phyloP scores from a whole-genome alignment of 768 basidiomycete genomes.

The Pholiota conissans region DNA sequence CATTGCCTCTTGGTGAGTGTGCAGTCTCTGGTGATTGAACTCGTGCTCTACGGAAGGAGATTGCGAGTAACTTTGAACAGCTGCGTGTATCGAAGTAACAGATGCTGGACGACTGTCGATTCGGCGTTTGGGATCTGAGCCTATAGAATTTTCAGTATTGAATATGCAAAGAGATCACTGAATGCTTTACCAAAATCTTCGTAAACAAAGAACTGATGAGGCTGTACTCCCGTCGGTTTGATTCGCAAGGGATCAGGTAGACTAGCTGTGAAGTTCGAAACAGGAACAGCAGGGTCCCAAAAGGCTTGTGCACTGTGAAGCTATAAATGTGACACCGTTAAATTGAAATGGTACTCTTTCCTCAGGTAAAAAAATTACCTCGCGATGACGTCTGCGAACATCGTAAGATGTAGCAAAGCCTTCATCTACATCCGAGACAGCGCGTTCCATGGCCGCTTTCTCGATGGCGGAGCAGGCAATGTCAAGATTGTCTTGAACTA shows the following conservation, averaged over 20 bases:
- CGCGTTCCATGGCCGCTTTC: conserved; percentile 97
- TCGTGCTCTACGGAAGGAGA: conserved; percentile 65
- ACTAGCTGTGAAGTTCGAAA: conserved; percentile 63
- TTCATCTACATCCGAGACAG: conserved; percentile 91
- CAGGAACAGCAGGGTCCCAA: conserved; percentile 83
- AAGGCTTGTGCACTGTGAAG: conserved; percentile 74
- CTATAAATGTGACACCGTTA: conserved; percentile 29
- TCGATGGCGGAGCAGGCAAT: conserved; percentile 93
- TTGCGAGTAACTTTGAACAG: conserved; percentile 47
- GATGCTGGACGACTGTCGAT: conserved; percentile 69
- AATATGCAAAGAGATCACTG: background rate
- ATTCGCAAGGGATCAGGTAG: conserved; percentile 91
- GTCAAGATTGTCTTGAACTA: conserved; percentile 92
- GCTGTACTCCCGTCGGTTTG: conserved; percentile 77
- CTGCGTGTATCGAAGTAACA: conserved; percentile 60
- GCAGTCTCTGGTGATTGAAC: conserved; percentile 34
- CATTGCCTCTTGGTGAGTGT: conserved; percentile 82
- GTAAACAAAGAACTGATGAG: conserved; percentile 85
- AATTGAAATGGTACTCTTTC: background rate
- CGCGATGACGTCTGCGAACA: conserved; percentile 80
- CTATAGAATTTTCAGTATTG: conserved; percentile 30
- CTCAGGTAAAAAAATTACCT: conserved; percentile 47
- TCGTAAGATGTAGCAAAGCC: conserved; percentile 83
- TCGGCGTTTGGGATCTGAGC: conserved; percentile 56
- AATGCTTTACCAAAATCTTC: conserved; percentile 81